These are phyloP conservation scores for Blumeria hordei DNA, from an alignment of 2,329 filamentous ascomycete species.

Conservation along the genomic window DNA sequence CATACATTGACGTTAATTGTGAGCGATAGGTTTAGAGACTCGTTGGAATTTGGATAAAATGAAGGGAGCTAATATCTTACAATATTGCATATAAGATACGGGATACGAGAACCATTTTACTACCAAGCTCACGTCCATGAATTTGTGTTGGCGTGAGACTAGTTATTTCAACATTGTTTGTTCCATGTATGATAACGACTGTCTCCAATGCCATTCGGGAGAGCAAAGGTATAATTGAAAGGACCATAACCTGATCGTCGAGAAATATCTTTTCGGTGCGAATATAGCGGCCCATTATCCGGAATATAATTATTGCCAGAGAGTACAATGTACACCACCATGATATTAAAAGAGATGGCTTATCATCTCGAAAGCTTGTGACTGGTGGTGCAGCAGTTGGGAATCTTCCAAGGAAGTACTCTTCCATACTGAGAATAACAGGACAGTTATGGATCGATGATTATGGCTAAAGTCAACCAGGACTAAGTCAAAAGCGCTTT, in stretches of 20 bases:
- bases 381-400: slow-evolving; percentile 5
- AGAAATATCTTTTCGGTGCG: slow-evolving; percentile 64
- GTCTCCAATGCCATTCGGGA: slow-evolving; percentile 70
- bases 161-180: slow-evolving; percentile 52
- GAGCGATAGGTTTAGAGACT: neutral
- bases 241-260: slow-evolving; percentile 68
- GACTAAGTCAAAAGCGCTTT: too few relatives aligned
- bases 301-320: slow-evolving; percentile 55
- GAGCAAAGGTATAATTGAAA: slow-evolving; percentile 57
- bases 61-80: slow-evolving; percentile 28
- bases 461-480: too few relatives aligned
- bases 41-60: neutral
- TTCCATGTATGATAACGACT: slow-evolving; percentile 63
- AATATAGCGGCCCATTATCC: slow-evolving; percentile 60
- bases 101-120: slow-evolving; percentile 55
- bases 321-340: slow-evolving; percentile 86
- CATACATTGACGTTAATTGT: neutral
- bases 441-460: too few relatives aligned
- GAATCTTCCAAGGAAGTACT: neutral
- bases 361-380: slow-evolving; percentile 25
- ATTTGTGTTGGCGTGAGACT: slow-evolving; percentile 32
- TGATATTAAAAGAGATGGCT: slow-evolving; percentile 71
- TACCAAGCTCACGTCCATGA: slow-evolving; percentile 42
- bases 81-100: slow-evolving; percentile 72
- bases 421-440: too few relatives aligned